Conservation (phyloP, 306 rosid species). For the Biancaea sappan region DNA sequence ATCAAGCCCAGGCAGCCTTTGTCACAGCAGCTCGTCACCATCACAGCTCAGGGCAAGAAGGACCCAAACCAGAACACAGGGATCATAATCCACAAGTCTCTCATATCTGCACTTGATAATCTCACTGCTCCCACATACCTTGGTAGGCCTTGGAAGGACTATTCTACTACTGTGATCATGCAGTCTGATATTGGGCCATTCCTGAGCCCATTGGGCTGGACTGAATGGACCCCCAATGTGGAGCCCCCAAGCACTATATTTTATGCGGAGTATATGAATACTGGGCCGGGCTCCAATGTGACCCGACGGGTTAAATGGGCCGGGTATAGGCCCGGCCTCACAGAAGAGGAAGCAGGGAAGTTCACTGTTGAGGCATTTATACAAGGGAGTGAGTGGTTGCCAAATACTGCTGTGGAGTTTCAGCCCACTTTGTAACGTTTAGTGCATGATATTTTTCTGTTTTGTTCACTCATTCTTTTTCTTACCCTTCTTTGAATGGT, state of each 20-base stretch:
- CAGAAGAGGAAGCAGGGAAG: slow-evolving; percentile 47
- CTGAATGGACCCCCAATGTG: slow-evolving; percentile 54
- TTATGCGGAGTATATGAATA: slow-evolving; percentile 75
- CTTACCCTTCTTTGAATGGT: neutral
- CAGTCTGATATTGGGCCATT: slow-evolving; percentile 58
- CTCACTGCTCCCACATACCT: slow-evolving; percentile 67
- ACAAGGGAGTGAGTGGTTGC: slow-evolving; percentile 78
- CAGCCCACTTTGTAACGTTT: slow-evolving; percentile 38
- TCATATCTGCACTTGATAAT: slow-evolving; percentile 37
- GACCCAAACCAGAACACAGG: slow-evolving; percentile 83
- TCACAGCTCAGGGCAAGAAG: slow-evolving; percentile 92
- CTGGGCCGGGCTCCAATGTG: slow-evolving; percentile 64
- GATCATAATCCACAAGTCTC: slow-evolving; percentile 72
- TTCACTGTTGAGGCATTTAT: slow-evolving; percentile 65
- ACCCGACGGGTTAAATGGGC: slow-evolving; percentile 67
- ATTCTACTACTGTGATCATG: slow-evolving; percentile 75
- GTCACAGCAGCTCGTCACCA: slow-evolving; percentile 80
- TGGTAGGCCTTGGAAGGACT: slow-evolving; percentile 94
- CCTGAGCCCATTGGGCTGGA: slow-evolving; percentile 77
- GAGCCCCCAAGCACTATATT: slow-evolving; percentile 64
- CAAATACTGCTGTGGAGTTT: slow-evolving; percentile 48
- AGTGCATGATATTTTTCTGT: too few relatives aligned
- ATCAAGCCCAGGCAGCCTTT: slow-evolving; percentile 79
- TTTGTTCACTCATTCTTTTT: neutral
- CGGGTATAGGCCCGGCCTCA: slow-evolving; percentile 63